phyloP scores from a whole-genome alignment of 768 basidiomycete genomes.

The Russula earlei region DNA sequence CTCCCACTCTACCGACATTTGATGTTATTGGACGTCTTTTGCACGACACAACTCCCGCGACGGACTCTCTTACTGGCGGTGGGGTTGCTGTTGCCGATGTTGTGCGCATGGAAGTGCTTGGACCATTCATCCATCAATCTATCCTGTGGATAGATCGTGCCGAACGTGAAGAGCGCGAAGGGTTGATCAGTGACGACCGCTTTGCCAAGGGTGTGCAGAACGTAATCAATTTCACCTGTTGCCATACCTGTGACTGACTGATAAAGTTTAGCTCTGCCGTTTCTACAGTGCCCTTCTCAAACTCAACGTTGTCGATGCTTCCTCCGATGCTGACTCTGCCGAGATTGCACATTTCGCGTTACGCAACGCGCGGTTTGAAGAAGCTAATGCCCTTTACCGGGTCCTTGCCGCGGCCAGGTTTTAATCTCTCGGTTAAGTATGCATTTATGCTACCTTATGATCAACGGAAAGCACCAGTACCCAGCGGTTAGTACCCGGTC shows the following conservation, averaged over 20 bases:
- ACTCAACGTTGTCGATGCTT: conserved; percentile 50
- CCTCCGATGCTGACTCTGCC: conserved; percentile 56
- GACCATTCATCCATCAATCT: conserved; percentile 60
- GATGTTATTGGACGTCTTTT: conserved; percentile 64
- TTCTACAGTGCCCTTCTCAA: conserved; percentile 69
- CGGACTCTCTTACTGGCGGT: conserved; percentile 32
- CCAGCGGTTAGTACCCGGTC: background rate
- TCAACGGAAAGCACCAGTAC: background rate
- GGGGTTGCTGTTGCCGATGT: conserved; percentile 56
- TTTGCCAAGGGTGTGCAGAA: conserved; percentile 64
- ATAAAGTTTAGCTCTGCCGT: conserved; percentile 49
- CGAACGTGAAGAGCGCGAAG: conserved; percentile 60
- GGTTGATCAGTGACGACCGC: conserved; percentile 60
- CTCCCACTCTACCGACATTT: conserved; percentile 64
- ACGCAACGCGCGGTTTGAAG: conserved; percentile 62
- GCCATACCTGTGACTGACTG: background rate
- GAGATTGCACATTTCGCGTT: conserved; percentile 76
- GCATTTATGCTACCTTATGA: conserved; percentile 1
- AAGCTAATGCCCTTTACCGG: conserved; percentile 67
- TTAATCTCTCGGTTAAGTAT: conserved; percentile 16
- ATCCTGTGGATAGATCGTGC: conserved; percentile 64
- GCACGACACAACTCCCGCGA: conserved; percentile 46
- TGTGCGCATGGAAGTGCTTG: conserved; percentile 54
- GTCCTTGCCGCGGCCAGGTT: conserved; percentile 40
- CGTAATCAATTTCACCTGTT: conserved; percentile 32